Percentiles rank a stretch among this genome's conserved stretches.
Evolutionary conservation across 2,329 filamentous ascomycete species (phyloP).

Genomic region (Pseudocercospora crystallina): DNA sequence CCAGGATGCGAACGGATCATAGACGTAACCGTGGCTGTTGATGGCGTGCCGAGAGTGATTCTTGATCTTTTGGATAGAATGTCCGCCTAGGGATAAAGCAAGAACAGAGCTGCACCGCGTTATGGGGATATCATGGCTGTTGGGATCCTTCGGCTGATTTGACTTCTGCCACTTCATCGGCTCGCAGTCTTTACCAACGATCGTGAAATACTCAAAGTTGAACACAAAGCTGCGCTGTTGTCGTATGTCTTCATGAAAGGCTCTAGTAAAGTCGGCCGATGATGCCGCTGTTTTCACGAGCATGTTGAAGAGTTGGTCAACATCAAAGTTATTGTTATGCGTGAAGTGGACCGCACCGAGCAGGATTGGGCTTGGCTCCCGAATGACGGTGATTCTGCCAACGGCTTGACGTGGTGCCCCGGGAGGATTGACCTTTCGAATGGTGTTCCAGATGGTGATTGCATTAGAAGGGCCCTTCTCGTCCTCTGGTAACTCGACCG

Average conservation of each 20-base stretch:
- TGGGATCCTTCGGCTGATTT: constrained; percentile 44
- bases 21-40: constrained; percentile 53
- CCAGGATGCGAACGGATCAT: constrained; percentile 61
- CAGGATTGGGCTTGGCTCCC: constrained; percentile 61
- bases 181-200: constrained; percentile 55
- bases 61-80: constrained; percentile 50
- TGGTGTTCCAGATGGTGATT: constrained; percentile 36
- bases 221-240: constrained; percentile 62
- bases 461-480: constrained; percentile 37
- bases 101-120: constrained; percentile 61
- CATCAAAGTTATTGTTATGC: constrained; percentile 59
- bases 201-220: constrained; percentile 65
- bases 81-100: constrained; percentile 57
- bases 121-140: constrained; percentile 56
- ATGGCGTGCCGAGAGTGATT: constrained; percentile 52
- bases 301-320: constrained; percentile 59
- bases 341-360: constrained; percentile 61
- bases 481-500: constrained; percentile 36
- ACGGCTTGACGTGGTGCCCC: constrained; percentile 46
- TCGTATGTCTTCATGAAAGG: constrained; percentile 47
- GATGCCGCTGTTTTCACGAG: constrained; percentile 51
- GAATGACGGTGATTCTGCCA: constrained; percentile 60
- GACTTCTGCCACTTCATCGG: constrained; percentile 62
- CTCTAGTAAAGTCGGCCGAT: constrained; percentile 44
- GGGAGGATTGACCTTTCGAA: constrained; percentile 41